Evolutionary conservation across 2,329 filamentous ascomycete genomes (phyloP), one percentile per base, ranked within the genome.

Genomic region (Hypomyces rosellus): DNA sequence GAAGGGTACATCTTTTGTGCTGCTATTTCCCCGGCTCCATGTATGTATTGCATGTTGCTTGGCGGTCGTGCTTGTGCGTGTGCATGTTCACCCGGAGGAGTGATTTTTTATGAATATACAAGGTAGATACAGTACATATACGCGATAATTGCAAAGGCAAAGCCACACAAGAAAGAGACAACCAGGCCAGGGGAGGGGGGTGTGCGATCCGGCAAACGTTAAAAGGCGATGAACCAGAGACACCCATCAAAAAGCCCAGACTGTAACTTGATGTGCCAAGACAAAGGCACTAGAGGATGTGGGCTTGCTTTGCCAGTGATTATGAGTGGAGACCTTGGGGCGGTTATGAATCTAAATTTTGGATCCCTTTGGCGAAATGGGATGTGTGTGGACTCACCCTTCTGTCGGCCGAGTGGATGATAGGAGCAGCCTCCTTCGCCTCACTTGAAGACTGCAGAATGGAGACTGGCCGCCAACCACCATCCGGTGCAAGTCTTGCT

Each of bases 321-420:
- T 34, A 9, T 14, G 8, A 22, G 18, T 37, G 48, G 48, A 30
- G 25, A 30, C 6, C 25, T 30, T 30, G 6, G 6, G 43, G 22
- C 42, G 20, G 43, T 15, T 43, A 36, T 43, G 48, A 44, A 43
- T 43, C 44, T 50, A 44, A 44, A 36, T 30, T 30, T 30, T 30
- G 25, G 25, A 41, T 38, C 48, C 48, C 34, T 38, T 38, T 38
- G 36, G 36, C 16, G 8, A n/a, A 38, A 38, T 16, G 36, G 6
- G 36, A 38, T 38, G 36, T 38, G 36, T 38, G 36, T 38, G 36
- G 36, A 38, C 9, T 38, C 36, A 38, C 12, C 36, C n/a, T 42
- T 38, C 37, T 50, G 48, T 50, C 48, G 45, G 25, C 42, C 48
- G 46, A 46, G 36, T 43, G 44, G 44, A 38, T 20, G 40, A 34